Conservation (phyloP, 352 stramenopile genomes). For the Phytophthora foliorum region DNA sequence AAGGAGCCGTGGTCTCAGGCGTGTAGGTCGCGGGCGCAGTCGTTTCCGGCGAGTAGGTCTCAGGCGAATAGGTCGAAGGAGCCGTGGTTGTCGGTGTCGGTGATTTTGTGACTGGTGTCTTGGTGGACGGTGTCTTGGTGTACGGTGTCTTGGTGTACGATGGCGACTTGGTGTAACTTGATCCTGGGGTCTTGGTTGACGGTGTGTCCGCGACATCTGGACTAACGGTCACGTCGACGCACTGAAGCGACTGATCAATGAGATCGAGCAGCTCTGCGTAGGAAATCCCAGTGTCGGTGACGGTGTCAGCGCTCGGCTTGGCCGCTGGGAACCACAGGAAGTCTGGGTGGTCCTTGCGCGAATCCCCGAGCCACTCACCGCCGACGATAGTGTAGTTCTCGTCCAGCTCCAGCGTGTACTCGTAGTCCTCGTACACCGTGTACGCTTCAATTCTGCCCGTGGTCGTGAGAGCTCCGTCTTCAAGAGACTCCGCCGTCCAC, state of each 20-base stretch:
- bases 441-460: conserved; percentile 39
- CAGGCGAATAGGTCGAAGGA: neutral
- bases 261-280: conserved; percentile 30
- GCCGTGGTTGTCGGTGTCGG: neutral
- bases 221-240: conserved; percentile 30
- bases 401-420: conserved; percentile 55
- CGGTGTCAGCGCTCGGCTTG: conserved; percentile 35
- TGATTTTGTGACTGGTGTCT: conserved; percentile 16
- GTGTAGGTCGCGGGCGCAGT: conserved; percentile 2
- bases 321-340: conserved; percentile 50
- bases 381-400: conserved; percentile 52
- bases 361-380: conserved; percentile 49
- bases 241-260: conserved; percentile 28
- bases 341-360: conserved; percentile 42
- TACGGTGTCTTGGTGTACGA: conserved; percentile 20
- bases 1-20: conserved; percentile 8
- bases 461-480: conserved; percentile 48
- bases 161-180: conserved; percentile 24
- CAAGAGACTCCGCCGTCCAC: conserved; percentile 56
- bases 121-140: conserved; percentile 21
- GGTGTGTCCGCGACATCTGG: conserved; percentile 16
- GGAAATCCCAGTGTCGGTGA: conserved; percentile 33
- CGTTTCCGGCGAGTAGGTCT: neutral
- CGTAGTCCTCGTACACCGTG: conserved; percentile 48
- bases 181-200: conserved; percentile 25